phyloP scores from a whole-genome alignment of 2,329 filamentous ascomycete species.

The Huntiella omanensis region DNA sequence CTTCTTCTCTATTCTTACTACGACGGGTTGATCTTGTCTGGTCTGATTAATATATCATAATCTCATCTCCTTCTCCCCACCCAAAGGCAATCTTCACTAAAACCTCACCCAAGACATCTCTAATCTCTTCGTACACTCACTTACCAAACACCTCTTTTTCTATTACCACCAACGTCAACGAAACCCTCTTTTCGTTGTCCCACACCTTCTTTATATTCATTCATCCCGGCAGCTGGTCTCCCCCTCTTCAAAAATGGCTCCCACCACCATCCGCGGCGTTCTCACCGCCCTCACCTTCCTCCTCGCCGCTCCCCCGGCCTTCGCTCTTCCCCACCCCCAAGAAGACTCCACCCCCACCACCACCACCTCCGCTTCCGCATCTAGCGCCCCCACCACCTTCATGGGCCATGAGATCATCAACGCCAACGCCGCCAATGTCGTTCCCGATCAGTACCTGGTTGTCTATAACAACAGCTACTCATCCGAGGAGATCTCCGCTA shows the following conservation, averaged over 20 bases:
- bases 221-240: conserved; percentile 1
- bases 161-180: neutral
- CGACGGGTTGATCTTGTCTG: neutral
- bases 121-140: neutral
- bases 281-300: neutral
- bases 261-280: conserved; percentile 13
- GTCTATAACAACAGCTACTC: conserved; percentile 39
- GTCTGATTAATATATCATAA: too few relatives aligned
- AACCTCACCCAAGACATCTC: too few relatives aligned
- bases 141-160: too few relatives aligned
- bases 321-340: conserved; percentile 25
- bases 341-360: conserved; percentile 23
- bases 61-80: too few relatives aligned
- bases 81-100: too few relatives aligned
- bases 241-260: neutral
- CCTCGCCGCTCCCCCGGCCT: conserved; percentile 14
- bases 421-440: conserved; percentile 26
- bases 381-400: conserved; percentile 15
- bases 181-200: neutral
- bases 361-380: conserved; percentile 17
- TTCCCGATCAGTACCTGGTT: conserved; percentile 43
- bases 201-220: neutral
- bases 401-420: conserved; percentile 31
- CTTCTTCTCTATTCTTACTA: too few relatives aligned
- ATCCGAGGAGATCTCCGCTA: conserved; percentile 28